Base-by-base conservation (phyloP, 2,329 filamentous ascomycete species). In the Monosporascus sp. region DNA sequence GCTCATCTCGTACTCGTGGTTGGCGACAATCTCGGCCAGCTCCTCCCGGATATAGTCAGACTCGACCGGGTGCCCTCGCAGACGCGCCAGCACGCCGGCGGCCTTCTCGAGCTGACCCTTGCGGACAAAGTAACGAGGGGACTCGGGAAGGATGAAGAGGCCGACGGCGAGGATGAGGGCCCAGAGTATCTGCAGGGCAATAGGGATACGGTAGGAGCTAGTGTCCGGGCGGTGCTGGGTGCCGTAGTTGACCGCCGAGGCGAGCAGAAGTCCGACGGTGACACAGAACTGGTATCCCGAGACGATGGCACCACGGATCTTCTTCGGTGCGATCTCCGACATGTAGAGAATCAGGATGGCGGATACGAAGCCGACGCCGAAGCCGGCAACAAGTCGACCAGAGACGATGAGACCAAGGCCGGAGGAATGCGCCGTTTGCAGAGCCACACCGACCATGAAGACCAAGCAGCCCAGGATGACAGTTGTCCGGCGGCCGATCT, bases 281-380 rank as follows among this genome's bases (percentile, higher is more conserved):
- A 92, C 86, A 70, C 85, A 90, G 78, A 91, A 91, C 68, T 92
- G 88, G 75, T 92, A 92, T 5, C 87, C 87, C 1, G 87, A 83
- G n/a, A 93, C 89, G 49, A 92, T 80, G 52, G 88, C 85, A 66
- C 88, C 88, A 65, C 89, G 83, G 59, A 94, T 86, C 70, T 88
- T 89, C 70, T 80, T 81, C 54, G 87, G 86, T 58, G 75, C 78
- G 67, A 92, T 89, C 74, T 92, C 89, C 48, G 86, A 90, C 89
- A 94, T 93, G 81, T 94, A 92, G 56, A 91, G 78, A 66, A 91
- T 89, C 70, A 91, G 85, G 64, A 91, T 85, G 64, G 88, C 87
- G 8, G 87, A 90, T 61, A 89, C 87, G 68, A 91, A 91, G 66
- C 88, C 89, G 63, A 91, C 87, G 78, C 89, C 89, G 53, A 91